Percentiles rank a stretch among this genome's conserved stretches.
phyloP scores from a whole-genome alignment of 495 filamentous ascomycete species.

The Pseudomonodictys pantanalensis region DNA sequence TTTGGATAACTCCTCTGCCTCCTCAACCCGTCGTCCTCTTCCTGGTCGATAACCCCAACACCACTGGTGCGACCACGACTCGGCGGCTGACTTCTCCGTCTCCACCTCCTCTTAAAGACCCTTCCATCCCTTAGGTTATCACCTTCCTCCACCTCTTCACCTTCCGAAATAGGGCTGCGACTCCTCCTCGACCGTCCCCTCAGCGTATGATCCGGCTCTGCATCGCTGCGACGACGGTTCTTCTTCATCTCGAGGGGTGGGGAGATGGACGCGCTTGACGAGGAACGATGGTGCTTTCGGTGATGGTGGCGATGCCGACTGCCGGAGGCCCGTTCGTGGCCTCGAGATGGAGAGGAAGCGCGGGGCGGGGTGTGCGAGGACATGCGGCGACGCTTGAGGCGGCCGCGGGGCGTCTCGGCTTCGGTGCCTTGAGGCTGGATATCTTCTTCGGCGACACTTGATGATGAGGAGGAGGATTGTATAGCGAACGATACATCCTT shows the following conservation, averaged over 20 bases:
- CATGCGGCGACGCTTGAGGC: background rate
- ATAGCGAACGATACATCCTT: no score
- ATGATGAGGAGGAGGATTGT: no score
- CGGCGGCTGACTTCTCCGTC: constrained; percentile 19
- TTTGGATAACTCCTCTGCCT: constrained; percentile 21
- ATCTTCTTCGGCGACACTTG: no score
- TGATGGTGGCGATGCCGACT: background rate
- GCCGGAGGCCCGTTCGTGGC: background rate
- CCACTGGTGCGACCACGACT: constrained; percentile 4
- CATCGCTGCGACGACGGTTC: constrained; percentile 10
- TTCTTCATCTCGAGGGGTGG: constrained; percentile 1
- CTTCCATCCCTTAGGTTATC: no score
- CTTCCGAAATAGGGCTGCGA: background rate
- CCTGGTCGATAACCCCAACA: background rate
- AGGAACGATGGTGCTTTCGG: background rate
- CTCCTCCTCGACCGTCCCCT: constrained; percentile 7
- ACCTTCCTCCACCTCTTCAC: background rate
- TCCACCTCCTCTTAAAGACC: background rate
- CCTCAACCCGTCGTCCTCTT: background rate
- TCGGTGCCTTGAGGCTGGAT: no score
- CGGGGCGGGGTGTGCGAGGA: background rate
- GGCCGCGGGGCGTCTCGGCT: background rate
- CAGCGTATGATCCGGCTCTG: constrained; percentile 11
- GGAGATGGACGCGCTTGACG: background rate
- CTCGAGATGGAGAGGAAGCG: background rate